These are phyloP conservation scores for Aspergillus brunneoviolaceus DNA, from an alignment of 2,329 filamentous ascomycete species.

Conservation along the genomic window DNA sequence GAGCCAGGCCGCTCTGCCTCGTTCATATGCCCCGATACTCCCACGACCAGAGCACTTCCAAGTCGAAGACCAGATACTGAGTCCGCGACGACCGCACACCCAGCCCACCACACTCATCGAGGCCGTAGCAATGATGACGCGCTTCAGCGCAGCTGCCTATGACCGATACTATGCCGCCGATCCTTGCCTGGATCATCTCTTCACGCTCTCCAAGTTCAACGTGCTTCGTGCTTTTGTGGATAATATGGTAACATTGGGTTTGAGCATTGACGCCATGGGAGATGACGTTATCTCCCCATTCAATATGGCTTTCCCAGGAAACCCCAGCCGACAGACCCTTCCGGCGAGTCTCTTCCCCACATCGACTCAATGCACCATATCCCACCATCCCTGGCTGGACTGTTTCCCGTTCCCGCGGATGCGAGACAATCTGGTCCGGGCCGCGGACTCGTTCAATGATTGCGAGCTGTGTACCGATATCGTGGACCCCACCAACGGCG, in stretches of 20 bases:
- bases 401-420: conserved; percentile 10
- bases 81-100: no score
- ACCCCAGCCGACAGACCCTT: not conserved
- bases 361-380: not conserved
- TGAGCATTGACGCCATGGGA: not conserved
- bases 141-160: not conserved
- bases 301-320: not conserved
- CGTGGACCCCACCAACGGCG: conserved; percentile 10
- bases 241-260: conserved; percentile 1
- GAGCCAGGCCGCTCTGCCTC: not conserved
- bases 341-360: conserved; percentile 7
- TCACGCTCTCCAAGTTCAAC: conserved; percentile 9
- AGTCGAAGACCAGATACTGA: not conserved
- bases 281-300: conserved; percentile 10
- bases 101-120: not conserved
- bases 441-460: conserved; percentile 3
- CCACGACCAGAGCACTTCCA: not conserved
- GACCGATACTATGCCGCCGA: conserved; percentile 3
- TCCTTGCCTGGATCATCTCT: conserved; percentile 9
- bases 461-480: conserved; percentile 11
- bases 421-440: conserved; percentile 7
- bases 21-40: not conserved
- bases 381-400: conserved; percentile 12
- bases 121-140: conserved; percentile 1
- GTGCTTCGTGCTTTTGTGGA: conserved; percentile 8